Conservation (phyloP, 768 basidiomycete genomes). For the Mrakia frigida region DNA sequence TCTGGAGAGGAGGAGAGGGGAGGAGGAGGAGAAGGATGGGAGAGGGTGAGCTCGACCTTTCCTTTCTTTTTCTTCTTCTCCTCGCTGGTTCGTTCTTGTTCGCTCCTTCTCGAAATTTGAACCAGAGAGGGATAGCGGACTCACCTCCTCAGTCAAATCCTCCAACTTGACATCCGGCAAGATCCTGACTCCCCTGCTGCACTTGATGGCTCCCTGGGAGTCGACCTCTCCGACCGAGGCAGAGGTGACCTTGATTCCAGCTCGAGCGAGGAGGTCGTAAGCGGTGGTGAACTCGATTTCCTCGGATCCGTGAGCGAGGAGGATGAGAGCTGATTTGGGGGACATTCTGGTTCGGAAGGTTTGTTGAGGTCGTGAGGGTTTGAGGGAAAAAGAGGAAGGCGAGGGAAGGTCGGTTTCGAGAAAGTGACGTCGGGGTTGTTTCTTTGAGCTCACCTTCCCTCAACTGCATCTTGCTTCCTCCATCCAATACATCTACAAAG, state of each 20-base stretch:
- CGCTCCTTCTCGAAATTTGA: background rate
- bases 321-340: constrained; percentile 22
- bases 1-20: background rate
- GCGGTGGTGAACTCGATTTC: constrained; percentile 25
- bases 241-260: constrained; percentile 21
- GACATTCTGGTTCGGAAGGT: background rate
- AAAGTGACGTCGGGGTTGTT: background rate
- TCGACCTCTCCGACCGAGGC: constrained; percentile 14
- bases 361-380: background rate
- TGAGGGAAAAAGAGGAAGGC: background rate
- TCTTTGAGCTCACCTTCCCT: background rate
- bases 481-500: background rate
- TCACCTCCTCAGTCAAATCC: constrained; percentile 6
- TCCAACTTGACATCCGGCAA: constrained; percentile 15
- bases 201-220: background rate
- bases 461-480: no score
- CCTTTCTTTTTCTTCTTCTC: background rate
- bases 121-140: background rate
- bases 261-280: constrained; percentile 28
- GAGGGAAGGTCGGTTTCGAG: no score
- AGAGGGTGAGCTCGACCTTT: background rate
- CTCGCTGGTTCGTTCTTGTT: background rate
- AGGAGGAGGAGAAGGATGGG: background rate
- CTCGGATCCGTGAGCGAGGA: constrained; percentile 26
- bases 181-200: constrained; percentile 14